Percentiles rank a stretch among this genome's conserved stretches.
Evolutionary conservation across 2,329 filamentous ascomycete genomes (phyloP).

Genomic region (Thielaviopsis populi): DNA sequence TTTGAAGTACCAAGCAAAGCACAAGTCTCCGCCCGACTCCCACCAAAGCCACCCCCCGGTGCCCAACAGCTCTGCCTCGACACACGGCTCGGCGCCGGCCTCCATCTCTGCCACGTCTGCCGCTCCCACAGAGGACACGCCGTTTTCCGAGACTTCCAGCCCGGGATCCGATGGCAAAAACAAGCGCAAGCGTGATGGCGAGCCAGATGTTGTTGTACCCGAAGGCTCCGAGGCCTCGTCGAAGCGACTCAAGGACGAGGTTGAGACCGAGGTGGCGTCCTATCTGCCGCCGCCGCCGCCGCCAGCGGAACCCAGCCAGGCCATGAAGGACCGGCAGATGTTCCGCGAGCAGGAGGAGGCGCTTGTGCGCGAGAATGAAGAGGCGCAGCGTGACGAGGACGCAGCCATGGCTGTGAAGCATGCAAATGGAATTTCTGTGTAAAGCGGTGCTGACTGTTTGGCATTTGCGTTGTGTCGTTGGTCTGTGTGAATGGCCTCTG

Average conservation of each 20-base stretch:
- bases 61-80: neutral
- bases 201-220: conserved; percentile 18
- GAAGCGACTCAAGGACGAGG: conserved; percentile 37
- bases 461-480: neutral
- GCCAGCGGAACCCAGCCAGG: conserved; percentile 27
- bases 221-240: conserved; percentile 20
- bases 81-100: conserved; percentile 18
- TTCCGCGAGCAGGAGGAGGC: conserved; percentile 35
- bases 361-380: conserved; percentile 38
- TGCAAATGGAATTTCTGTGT: neutral
- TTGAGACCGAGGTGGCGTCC: conserved; percentile 21
- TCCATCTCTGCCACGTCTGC: conserved; percentile 19
- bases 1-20: conserved; percentile 53
- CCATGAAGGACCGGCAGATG: conserved; percentile 29
- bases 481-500: no score
- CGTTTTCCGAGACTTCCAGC: conserved; percentile 21
- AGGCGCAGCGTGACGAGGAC: conserved; percentile 37
- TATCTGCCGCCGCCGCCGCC: conserved; percentile 37
- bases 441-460: conserved; percentile 16
- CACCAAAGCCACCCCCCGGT: conserved; percentile 20
- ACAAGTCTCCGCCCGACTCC: conserved; percentile 36
- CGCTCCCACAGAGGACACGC: conserved; percentile 19
- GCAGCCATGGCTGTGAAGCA: conserved; percentile 24
- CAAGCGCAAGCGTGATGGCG: conserved; percentile 50
- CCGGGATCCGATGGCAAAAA: conserved; percentile 33